Conservation (phyloP, 176 grass and related monocot genomes). For the Lolium rigidum region DNA sequence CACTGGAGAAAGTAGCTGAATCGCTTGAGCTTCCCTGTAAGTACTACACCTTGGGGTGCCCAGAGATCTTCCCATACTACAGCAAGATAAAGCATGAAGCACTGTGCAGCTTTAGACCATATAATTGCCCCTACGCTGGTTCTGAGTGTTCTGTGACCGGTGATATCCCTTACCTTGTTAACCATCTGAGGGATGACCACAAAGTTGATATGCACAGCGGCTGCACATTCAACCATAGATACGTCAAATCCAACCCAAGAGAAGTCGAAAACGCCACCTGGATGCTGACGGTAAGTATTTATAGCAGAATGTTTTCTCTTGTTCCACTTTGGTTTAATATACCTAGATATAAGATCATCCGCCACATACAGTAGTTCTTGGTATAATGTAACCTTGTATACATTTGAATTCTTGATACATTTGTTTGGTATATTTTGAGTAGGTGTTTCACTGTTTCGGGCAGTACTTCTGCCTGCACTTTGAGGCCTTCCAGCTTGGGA, state of each 20-base stretch:
- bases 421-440: constrained; percentile 22
- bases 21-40: constrained; percentile 91
- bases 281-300: constrained; percentile 79
- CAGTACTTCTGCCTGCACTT: constrained; percentile 95
- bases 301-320: constrained; percentile 2
- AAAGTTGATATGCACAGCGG: constrained; percentile 90
- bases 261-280: constrained; percentile 92
- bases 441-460: constrained; percentile 95
- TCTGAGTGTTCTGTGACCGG: constrained; percentile 72
- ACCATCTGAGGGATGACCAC: constrained; percentile 87
- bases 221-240: constrained; percentile 97
- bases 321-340: neutral
- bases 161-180: constrained; percentile 77
- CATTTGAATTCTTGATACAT: constrained; percentile 1
- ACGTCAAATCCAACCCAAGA: constrained; percentile 76
- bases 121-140: constrained; percentile 83
- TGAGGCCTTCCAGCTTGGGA: constrained; percentile 88
- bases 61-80: constrained; percentile 86
- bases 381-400: constrained; percentile 3
- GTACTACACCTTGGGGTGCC: constrained; percentile 75
- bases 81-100: constrained; percentile 90
- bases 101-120: constrained; percentile 74
- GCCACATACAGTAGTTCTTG: neutral
- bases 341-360: neutral
- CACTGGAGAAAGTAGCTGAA: constrained; percentile 95